These are phyloP conservation scores for Ambrosiella beaveri DNA, from an alignment of 2,329 filamentous ascomycete genomes.

Conservation along the genomic window DNA sequence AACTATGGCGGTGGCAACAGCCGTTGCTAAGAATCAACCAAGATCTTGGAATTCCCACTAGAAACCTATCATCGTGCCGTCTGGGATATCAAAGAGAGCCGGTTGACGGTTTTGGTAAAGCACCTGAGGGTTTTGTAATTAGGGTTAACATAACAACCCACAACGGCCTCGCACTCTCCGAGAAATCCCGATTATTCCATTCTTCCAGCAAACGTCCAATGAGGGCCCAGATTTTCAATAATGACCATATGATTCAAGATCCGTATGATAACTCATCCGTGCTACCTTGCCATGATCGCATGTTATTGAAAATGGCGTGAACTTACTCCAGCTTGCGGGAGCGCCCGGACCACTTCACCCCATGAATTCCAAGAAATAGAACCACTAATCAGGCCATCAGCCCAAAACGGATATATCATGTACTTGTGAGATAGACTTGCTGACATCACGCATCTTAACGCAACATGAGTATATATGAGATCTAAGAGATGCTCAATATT, in stretches of 20 bases:
- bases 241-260: not conserved
- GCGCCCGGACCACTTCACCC: constrained; percentile 7
- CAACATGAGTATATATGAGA: not conserved
- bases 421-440: not conserved
- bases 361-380: constrained; percentile 3
- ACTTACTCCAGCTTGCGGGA: not conserved
- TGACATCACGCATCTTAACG: not conserved
- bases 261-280: not conserved
- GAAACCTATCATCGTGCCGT: too few relatives aligned
- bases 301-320: constrained; percentile 5
- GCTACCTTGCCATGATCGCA: not conserved
- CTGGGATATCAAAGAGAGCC: too few relatives aligned
- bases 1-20: too few relatives aligned
- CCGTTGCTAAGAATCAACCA: too few relatives aligned
- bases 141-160: not conserved
- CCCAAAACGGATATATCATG: not conserved
- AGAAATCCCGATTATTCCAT: not conserved
- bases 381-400: constrained; percentile 12
- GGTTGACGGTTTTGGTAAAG: too few relatives aligned
- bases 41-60: too few relatives aligned
- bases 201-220: not conserved
- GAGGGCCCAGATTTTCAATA: not conserved
- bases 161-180: not conserved
- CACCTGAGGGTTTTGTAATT: too few relatives aligned
- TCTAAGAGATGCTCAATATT: not conserved